Percentiles rank a stretch among this genome's conserved stretches.
phyloP scores from a whole-genome alignment of 176 grass and related monocot genomes.

The Ensete ventricosum region DNA sequence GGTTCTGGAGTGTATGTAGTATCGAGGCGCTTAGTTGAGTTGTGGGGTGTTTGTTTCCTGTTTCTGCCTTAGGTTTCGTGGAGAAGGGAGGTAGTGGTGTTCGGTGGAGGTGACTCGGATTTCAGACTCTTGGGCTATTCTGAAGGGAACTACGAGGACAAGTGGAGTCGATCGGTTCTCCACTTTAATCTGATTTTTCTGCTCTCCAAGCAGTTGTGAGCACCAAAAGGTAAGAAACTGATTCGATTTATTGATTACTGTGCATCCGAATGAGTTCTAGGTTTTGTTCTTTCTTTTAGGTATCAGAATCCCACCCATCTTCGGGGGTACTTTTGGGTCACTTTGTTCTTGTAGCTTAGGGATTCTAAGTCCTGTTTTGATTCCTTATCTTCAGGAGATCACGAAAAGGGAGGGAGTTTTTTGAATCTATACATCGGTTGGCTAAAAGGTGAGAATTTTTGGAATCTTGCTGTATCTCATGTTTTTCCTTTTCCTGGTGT shows the following conservation, averaged over 20 bases:
- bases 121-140: not conserved
- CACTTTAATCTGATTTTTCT: not conserved
- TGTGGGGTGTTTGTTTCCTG: not conserved
- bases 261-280: not conserved
- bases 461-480: not conserved
- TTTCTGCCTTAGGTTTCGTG: not conserved
- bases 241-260: not conserved
- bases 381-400: not conserved
- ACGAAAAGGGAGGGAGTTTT: not conserved
- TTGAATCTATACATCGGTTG: not conserved
- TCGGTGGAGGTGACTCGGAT: not conserved
- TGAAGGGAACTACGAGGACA: not conserved
- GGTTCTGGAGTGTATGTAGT: conserved; percentile 10
- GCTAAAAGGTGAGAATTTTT: conserved; percentile 4
- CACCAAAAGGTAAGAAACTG: not conserved
- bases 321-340: not conserved
- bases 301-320: not conserved
- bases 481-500: not conserved
- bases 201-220: not conserved
- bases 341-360: not conserved
- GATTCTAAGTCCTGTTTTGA: not conserved
- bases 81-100: not conserved
- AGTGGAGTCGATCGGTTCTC: not conserved
- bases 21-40: not conserved
- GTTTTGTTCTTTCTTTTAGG: not conserved